Percentiles rank a stretch among this genome's conserved stretches.
Conservation (phyloP, 257 asterid genomes). For the Nyctanthes arbortristis region DNA sequence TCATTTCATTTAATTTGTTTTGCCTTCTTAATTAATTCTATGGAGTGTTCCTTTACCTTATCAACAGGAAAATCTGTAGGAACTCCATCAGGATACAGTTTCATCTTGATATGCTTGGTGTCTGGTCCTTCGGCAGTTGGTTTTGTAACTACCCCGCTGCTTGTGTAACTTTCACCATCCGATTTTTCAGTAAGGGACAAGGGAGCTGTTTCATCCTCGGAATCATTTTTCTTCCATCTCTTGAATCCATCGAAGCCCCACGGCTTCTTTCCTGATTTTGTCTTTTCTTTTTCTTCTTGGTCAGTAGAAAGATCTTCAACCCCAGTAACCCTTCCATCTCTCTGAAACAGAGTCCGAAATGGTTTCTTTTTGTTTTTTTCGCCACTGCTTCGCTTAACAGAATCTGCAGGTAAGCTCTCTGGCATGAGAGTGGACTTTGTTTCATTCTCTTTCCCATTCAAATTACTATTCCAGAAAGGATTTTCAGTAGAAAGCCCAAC, state of each 20-base stretch:
- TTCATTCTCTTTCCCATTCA: slow-evolving; percentile 30
- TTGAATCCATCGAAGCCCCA: slow-evolving; percentile 75
- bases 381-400: slow-evolving; percentile 33
- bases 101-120: slow-evolving; percentile 66
- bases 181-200: slow-evolving; percentile 52
- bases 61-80: slow-evolving; percentile 79
- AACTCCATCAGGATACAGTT: slow-evolving; percentile 63
- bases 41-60: no score
- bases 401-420: slow-evolving; percentile 37
- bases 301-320: slow-evolving; percentile 9
- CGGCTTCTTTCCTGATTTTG: slow-evolving; percentile 45
- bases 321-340: slow-evolving; percentile 26
- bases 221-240: slow-evolving; percentile 74
- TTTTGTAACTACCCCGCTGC: slow-evolving; percentile 45
- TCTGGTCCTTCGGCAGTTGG: slow-evolving; percentile 64
- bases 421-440: slow-evolving; percentile 48
- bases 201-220: slow-evolving; percentile 51
- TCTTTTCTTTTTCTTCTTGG: slow-evolving; percentile 35
- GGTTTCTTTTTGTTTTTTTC: slow-evolving; percentile 43
- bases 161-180: slow-evolving; percentile 33
- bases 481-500: slow-evolving; percentile 58
- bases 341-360: slow-evolving; percentile 41
- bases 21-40: no score
- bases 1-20: no score
- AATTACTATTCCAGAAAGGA: slow-evolving; percentile 49